Conservation (phyloP, 192 early-diverging fungal species). For the Fimicolochytrium jonesii region DNA sequence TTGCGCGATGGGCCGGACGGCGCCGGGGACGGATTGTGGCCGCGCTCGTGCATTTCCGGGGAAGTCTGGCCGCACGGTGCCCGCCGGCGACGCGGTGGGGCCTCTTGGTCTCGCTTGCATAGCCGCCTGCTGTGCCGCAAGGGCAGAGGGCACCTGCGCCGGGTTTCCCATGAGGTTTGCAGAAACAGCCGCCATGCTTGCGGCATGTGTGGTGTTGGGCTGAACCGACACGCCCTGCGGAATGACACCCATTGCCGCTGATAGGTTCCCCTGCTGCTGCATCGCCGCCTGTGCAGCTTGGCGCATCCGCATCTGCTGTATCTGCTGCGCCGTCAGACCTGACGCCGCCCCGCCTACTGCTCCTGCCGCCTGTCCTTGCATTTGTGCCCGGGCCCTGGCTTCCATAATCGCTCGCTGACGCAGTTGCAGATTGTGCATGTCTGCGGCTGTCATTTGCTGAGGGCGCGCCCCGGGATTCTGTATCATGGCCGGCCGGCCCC, state of each 20-base stretch:
- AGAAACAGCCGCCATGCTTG: neutral
- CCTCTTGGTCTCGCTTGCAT: neutral
- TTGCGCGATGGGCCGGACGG: neutral
- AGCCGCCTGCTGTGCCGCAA: neutral
- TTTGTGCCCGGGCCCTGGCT: neutral
- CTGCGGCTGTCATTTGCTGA: too few relatives aligned
- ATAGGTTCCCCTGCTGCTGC: neutral
- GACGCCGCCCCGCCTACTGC: neutral
- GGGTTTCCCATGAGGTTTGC: neutral
- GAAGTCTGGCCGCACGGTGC: neutral
- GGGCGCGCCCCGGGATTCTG: too few relatives aligned
- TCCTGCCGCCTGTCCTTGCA: neutral
- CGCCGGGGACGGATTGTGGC: too few relatives aligned
- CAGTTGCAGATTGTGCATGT: neutral
- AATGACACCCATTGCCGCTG: neutral
- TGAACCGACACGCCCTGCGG: neutral
- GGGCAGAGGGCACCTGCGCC: neutral
- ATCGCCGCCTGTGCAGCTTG: neutral
- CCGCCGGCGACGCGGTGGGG: neutral
- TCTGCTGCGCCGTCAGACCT: neutral
- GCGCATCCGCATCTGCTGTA: neutral
- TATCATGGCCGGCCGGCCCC: too few relatives aligned
- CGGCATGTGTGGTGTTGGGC: neutral
- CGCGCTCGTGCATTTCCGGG: too few relatives aligned
- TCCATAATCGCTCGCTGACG: neutral